These are phyloP conservation scores for Crithidia sp. DNA, from an alignment of 208 protist genomes.

Conservation along the genomic window DNA sequence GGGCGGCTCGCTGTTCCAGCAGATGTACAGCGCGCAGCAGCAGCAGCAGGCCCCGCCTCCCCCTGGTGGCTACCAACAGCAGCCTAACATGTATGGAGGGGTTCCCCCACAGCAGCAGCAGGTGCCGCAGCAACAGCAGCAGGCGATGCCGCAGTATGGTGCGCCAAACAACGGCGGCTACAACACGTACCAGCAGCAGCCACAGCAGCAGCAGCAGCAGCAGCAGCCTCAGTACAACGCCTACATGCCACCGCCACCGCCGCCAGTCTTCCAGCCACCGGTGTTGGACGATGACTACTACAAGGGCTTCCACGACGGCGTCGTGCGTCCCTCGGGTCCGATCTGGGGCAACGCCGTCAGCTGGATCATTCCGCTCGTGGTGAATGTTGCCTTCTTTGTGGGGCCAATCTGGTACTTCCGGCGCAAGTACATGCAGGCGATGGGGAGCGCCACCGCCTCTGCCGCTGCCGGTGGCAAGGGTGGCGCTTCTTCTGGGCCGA, in stretches of 20 bases:
- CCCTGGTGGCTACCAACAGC: slow-evolving; percentile 31
- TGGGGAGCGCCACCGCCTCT: slow-evolving; percentile 44
- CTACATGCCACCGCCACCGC: slow-evolving; percentile 8
- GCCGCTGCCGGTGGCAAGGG: slow-evolving; percentile 40
- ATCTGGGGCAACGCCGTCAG: slow-evolving; percentile 75
- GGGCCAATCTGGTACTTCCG: slow-evolving; percentile 92
- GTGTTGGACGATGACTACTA: slow-evolving; percentile 84
- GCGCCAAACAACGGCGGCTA: slow-evolving; percentile 7
- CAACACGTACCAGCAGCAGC: slow-evolving; percentile 1
- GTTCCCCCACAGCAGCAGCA: background rate
- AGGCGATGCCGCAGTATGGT: slow-evolving; percentile 31
- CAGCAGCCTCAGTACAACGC: slow-evolving; percentile 30
- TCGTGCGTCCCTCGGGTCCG: slow-evolving; percentile 69
- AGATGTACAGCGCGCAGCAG: slow-evolving; percentile 79
- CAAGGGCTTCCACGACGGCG: slow-evolving; percentile 91
- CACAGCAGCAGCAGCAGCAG: slow-evolving; percentile 22
- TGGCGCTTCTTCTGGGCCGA: slow-evolving; percentile 38
- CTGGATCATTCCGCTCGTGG: slow-evolving; percentile 79
- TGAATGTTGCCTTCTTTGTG: slow-evolving; percentile 88
- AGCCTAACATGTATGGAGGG: slow-evolving; percentile 4
- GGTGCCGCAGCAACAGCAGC: slow-evolving; percentile 4
- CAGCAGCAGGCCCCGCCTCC: slow-evolving; percentile 41
- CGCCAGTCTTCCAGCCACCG: slow-evolving; percentile 28
- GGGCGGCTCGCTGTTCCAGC: slow-evolving; percentile 75
- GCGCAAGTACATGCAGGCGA: slow-evolving; percentile 81